Evolutionary conservation across 2,329 filamentous ascomycete species (phyloP), one percentile per base, ranked within the genome.

Genomic region (Scedosporium apiospermum): DNA sequence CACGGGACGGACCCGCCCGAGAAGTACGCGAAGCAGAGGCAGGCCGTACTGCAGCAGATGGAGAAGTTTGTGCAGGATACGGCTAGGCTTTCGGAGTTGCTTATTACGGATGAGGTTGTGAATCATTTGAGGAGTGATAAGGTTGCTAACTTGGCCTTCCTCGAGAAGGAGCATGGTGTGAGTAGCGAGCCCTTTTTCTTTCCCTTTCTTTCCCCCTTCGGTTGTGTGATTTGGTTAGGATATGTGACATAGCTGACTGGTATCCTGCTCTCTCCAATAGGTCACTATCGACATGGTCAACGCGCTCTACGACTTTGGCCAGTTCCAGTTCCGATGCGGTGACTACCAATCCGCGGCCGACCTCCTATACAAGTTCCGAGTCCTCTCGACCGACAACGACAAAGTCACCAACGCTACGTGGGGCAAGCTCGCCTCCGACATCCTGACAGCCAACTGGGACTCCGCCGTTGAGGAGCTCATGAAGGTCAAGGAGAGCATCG

Each of bases 311-410:
- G 92, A 97, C 71, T 96, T 92, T 72, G 95, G 95, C 70, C 90
- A 95, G 76, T 97, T 97, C 79, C 91, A 96, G 80, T 99, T 98
- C 81, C 93, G 91, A 80, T 97, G 93, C 75, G 95, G 95, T 68
- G 91, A 93, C 78, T 99, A 99, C 77, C 87, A 81, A 62, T 89
- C 89, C 69, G 93, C 95, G 38, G 89, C 92, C 66, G 95, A 98
- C 73, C 83, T 96, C 69, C 88, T 99, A 61, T 98, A 97, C 80
- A 91, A 96, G 75, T 99, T 98, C 87, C 90, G 95, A 72, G 92
- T 99, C 67, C 85, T 99, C 70, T 97, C 93, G 63, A 99, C 93
- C 70, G 95, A 99, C 77, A 96, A 96, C 80, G 95, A 98, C 83
- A 96, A 96, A 81, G 93, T 97, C 68, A 86, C 91, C 63, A 90